Base-by-base conservation (phyloP, 2,329 filamentous ascomycete genomes). In the Aspergillus sp. region DNA sequence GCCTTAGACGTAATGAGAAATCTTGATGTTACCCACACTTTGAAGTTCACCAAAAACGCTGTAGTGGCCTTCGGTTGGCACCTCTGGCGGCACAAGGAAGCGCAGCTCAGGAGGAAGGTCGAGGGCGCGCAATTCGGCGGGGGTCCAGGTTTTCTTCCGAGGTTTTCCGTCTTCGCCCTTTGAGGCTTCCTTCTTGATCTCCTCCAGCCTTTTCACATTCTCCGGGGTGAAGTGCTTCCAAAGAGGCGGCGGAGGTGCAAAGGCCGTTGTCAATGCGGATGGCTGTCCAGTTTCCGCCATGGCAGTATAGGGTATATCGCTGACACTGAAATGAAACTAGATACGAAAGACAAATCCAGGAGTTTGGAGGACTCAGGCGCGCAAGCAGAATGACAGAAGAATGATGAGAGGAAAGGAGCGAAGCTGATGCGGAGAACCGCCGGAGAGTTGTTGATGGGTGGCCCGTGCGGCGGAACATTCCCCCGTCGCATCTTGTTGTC, bases 201-300 rank as follows among this genome's bases (percentile, higher is more conserved):
- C 65, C 51, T 79, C 72, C 20, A 88, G 73, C 45, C 83, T 83
- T 13, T 82, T 73, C 48, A 89, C 65, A 65, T 93, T 95, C 24
- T 87, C 83, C 3, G 84, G 71, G 0, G 90, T 96, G 73, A 97
- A 97, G 69, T 89, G 81, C 60, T 87, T 86, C 85, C 89, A 97
- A 75, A 96, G 95, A 1, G 87, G 86, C 22, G 94, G 94, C 22
- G 94, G 94, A 48, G 88, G 84, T 20, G 94, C 93, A 68, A 91
- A 96, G 38, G 86, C 84, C 20, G 87, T 84, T 22, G 84, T 79
- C 26, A 76, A 62, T 49, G 73, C 60, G 62, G 65, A 63, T 57
- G 73, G 71, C 43, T 77, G 73, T 49, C 75, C 74, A 53, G 79
- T 76, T 48, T 84, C 84, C 52, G 82, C 83, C 86, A 89, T 90